These are phyloP conservation scores for sweet orange (Citrus sinensis) DNA, from an alignment of 345 rosid species.

Conservation along the genomic window DVS_A1.0 CM039168.1:4001001-4001500, in stretches of 20 bases:
- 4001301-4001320: neutral
- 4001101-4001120: too few species aligned
- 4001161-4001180: neutral
- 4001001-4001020: constrained; percentile 5
- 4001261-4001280: neutral
- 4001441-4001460: constrained; percentile 33
- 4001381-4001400: neutral
- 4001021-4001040: neutral
- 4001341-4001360: neutral
- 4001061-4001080: neutral
- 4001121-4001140: neutral
- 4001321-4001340: too few species aligned
- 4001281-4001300: neutral
- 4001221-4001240: neutral
- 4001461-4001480: constrained; percentile 24
- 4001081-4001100: too few species aligned
- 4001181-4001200: neutral
- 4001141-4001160: neutral
- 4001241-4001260: neutral
- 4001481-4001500: constrained; percentile 42
- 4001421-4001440: constrained; percentile 36
- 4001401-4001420: constrained; percentile 26
- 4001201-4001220: neutral
- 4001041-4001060: neutral
- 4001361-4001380: neutral